Percentiles rank a stretch among this genome's conserved stretches.
Conservation (phyloP, 108 stramenopile genomes). For the Nannochloropsis salina region DNA sequence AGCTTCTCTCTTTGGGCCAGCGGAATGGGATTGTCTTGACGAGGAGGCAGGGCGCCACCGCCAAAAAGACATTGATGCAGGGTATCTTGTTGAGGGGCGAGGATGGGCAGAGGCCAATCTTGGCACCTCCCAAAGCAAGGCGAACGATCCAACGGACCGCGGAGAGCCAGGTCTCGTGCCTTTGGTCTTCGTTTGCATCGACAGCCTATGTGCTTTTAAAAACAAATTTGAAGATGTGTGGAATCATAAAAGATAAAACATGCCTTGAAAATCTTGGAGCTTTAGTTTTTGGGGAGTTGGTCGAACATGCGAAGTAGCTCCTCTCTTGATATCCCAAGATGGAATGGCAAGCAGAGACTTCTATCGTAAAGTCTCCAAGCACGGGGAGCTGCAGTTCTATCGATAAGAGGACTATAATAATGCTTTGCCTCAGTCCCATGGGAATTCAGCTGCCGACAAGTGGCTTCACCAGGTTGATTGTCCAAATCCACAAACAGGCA, state of each 20-base stretch:
- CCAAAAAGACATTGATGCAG: no score
- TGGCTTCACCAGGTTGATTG: conserved; percentile 11
- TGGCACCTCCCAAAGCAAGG: no score
- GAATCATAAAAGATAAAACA: background rate
- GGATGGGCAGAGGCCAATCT: no score
- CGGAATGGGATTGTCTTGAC: no score
- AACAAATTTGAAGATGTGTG: no score
- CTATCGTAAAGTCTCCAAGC: background rate
- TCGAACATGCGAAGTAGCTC: background rate
- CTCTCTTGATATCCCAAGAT: conserved; percentile 5
- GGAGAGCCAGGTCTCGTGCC: no score
- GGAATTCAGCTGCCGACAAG: background rate
- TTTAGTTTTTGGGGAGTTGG: background rate
- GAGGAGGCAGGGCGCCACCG: no score
- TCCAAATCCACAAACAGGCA: background rate
- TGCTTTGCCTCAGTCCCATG: background rate
- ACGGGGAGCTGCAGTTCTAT: conserved; percentile 11
- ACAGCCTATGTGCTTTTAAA: no score
- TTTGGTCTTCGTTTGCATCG: no score
- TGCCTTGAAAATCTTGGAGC: background rate
- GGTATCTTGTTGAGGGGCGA: no score
- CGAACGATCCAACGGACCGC: no score
- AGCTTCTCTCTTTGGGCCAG: no score
- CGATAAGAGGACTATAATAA: background rate
- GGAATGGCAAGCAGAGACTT: background rate